Base-by-base conservation (phyloP, 495 filamentous ascomycete genomes). In the Trichoderma erinaceum region DNA sequence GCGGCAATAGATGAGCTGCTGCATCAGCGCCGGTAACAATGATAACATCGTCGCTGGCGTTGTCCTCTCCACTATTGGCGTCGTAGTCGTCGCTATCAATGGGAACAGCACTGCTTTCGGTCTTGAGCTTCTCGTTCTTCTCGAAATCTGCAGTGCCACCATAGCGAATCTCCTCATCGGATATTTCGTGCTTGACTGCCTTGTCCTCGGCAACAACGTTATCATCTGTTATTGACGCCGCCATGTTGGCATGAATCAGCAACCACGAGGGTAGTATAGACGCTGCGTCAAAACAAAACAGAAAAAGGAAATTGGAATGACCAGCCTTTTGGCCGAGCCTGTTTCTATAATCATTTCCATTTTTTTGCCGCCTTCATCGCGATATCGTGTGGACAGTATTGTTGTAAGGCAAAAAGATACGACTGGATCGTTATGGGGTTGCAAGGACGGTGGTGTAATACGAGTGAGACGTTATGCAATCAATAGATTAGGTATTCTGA, bases 71-170 rank as follows among this genome's bases (percentile, higher is more conserved):
- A 38, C 35, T 38, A 38, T 61, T 32, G 25, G 70, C 71, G 15
- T 70, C 68, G n/a, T 66, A 63, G 10, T 73, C 71, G 13, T 73
- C 66, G 12, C 68, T 32, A 0, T 73, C 69, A 0, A 61, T 3
- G 23, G 25, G 56, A 61, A 5, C 58, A 16, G 72, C 67, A 4
- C 65, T 44, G 41, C 66, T 68, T 29, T 38, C 66, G 41, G 41
- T 25, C 3, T 48, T 7, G 8, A 66, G 13, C 32, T 29, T 41
- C n/a, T 41, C n/a, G 13, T 27, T 46, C 41, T 66, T 66, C 41
- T 50, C 65, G 5, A 3, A 18, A 15, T 66, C 41, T 12, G 27
- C 13, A 4, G 2, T 41, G 41, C 41, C 41, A 18, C 4, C 12
- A 29, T 10, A 21, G 5, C 7, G 56, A 25, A 32, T 8, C 15